Conservation (phyloP, 2,329 filamentous ascomycete genomes). For the Phaeosphaeria sp. region DNA sequence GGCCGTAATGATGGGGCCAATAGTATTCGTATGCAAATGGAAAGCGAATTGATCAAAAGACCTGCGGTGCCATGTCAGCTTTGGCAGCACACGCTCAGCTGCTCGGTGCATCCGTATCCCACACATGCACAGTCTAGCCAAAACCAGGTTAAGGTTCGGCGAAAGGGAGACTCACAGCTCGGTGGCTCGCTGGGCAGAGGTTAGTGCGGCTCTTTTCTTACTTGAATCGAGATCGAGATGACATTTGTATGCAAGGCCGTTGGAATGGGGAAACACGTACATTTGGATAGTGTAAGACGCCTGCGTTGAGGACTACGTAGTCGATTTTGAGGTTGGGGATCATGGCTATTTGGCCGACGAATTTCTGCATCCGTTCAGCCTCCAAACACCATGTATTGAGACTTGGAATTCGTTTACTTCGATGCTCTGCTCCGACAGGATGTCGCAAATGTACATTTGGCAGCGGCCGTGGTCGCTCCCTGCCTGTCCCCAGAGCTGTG, state of each 20-base stretch:
- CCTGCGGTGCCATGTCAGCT: conserved; percentile 42
- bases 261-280: conserved; percentile 50
- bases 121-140: conserved; percentile 31
- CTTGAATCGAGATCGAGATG: no score
- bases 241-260: conserved; percentile 1
- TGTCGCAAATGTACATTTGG: conserved; percentile 60
- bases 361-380: conserved; percentile 45
- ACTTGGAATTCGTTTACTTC: conserved; percentile 34
- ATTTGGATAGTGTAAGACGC: conserved; percentile 63
- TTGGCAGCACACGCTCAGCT: conserved; percentile 17
- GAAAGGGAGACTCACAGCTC: conserved; percentile 52
- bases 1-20: conserved; percentile 65
- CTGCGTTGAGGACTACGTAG: conserved; percentile 64
- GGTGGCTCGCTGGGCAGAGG: conserved; percentile 56
- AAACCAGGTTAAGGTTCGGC: conserved; percentile 24
- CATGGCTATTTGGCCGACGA: conserved; percentile 49
- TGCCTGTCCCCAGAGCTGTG: conserved; percentile 50
- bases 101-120: conserved; percentile 5
- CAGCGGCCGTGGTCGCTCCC: conserved; percentile 55
- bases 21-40: conserved; percentile 65
- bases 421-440: conserved; percentile 61
- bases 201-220: conserved; percentile 37
- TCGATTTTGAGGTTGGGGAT: conserved; percentile 57
- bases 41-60: conserved; percentile 62
- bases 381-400: background rate